Conservation (phyloP, 139 green algal genomes). For the Ulvella scutata region DNA sequence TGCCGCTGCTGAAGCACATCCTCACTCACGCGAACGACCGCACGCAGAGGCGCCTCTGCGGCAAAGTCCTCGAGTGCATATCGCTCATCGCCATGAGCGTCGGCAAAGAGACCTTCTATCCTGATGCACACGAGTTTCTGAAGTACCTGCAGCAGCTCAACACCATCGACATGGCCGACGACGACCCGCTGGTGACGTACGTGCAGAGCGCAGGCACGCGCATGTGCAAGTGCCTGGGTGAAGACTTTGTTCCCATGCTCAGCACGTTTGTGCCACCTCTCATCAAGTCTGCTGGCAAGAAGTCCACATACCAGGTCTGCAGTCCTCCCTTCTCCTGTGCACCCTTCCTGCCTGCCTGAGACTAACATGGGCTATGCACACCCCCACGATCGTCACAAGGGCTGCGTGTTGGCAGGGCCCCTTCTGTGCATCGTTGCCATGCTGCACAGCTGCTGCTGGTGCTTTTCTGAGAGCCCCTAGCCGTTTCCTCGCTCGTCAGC, state of each 20-base stretch:
- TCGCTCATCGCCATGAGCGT: constrained; percentile 95
- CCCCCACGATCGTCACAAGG: no score
- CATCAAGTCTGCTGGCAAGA: constrained; percentile 48
- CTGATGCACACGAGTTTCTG: constrained; percentile 78
- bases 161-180: constrained; percentile 33
- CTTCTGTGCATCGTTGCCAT: no score
- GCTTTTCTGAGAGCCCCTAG: no score
- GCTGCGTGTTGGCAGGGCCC: no score
- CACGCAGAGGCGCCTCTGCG: constrained; percentile 66
- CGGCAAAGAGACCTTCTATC: constrained; percentile 74
- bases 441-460: no score
- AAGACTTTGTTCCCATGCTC: constrained; percentile 95
- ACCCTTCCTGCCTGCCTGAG: not conserved
- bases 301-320: constrained; percentile 31
- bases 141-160: constrained; percentile 66
- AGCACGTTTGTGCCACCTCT: constrained; percentile 83
- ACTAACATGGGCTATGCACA: no score
- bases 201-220: constrained; percentile 85
- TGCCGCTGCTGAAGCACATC: constrained; percentile 83
- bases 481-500: no score
- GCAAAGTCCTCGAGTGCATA: constrained; percentile 94
- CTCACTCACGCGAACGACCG: constrained; percentile 52
- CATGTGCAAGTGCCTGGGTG: constrained; percentile 91
- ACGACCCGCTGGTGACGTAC: constrained; percentile 65
- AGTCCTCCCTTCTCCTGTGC: not conserved